Percentiles rank a stretch among this genome's conserved stretches.
Conservation (phyloP, 768 basidiomycete genomes). For the Serendipita sp. region DNA sequence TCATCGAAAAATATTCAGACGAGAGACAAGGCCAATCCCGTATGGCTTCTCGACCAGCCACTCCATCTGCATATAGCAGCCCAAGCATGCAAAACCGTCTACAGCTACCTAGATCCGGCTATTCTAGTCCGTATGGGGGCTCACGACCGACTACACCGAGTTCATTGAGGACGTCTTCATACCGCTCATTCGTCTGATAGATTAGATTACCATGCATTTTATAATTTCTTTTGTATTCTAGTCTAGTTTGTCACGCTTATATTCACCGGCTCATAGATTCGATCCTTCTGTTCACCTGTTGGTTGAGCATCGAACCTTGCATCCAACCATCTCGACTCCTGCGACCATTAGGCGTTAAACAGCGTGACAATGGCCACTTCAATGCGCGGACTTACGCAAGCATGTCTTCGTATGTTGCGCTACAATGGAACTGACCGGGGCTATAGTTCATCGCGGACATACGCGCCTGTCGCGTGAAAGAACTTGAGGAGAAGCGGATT, state of each 20-base stretch:
- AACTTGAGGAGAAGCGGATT: conserved; percentile 95
- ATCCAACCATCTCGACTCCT: not conserved
- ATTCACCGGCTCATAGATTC: not conserved
- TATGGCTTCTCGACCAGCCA: conserved; percentile 47
- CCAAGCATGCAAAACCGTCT: conserved; percentile 7
- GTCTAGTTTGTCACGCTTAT: not conserved
- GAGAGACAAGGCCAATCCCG: conserved; percentile 47
- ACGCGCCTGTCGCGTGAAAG: conserved; percentile 87
- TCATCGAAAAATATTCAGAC: conserved; percentile 54
- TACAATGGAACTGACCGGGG: not conserved
- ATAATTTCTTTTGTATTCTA: not conserved
- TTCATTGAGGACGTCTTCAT: not conserved
- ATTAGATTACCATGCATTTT: not conserved
- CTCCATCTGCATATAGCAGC: conserved; percentile 32
- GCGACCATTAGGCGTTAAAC: not conserved
- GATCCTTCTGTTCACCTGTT: too few relatives aligned
- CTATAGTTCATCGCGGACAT: conserved; percentile 94
- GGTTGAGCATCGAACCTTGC: not conserved
- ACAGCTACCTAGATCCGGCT: conserved; percentile 29
- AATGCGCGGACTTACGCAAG: conserved; percentile 90
- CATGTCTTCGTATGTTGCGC: conserved; percentile 20
- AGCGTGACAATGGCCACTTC: conserved; percentile 53
- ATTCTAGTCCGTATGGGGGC: conserved; percentile 33
- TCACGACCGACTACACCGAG: not conserved
- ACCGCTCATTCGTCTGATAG: not conserved